Evolutionary conservation across 768 basidiomycete genomes (phyloP).

Genomic region (Xerocomus spinulosus): DNA sequence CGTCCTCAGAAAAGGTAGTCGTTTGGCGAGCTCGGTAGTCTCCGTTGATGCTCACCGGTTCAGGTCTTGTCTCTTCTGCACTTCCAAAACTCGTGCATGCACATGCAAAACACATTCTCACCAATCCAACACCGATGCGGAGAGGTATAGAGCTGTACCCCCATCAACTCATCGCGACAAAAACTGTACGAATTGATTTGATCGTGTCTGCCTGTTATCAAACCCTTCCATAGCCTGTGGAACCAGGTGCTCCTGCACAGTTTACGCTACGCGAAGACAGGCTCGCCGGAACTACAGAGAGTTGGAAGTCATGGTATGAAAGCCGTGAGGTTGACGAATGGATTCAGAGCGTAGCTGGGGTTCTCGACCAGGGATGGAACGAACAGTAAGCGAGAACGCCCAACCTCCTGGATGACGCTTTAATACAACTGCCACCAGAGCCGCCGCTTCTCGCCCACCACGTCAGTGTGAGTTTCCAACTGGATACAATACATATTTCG

Average conservation of each 20-base stretch:
- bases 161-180: slow-evolving; percentile 87
- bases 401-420: not conserved
- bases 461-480: slow-evolving; percentile 94
- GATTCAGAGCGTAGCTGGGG: slow-evolving; percentile 83
- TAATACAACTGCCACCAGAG: slow-evolving; percentile 36
- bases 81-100: slow-evolving; percentile 79
- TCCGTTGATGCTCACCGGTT: not conserved
- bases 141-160: slow-evolving; percentile 66
- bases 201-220: slow-evolving; percentile 3
- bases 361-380: slow-evolving; percentile 85
- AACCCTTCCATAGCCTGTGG: slow-evolving; percentile 58
- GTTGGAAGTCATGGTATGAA: slow-evolving; percentile 81
- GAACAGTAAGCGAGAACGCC: slow-evolving; percentile 59
- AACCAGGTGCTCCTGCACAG: slow-evolving; percentile 57
- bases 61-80: slow-evolving; percentile 74
- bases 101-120: slow-evolving; percentile 67
- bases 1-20: slow-evolving; percentile 86
- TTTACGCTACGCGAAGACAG: slow-evolving; percentile 76
- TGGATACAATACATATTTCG: slow-evolving; percentile 83
- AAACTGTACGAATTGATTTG: slow-evolving; percentile 44
- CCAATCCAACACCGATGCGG: slow-evolving; percentile 45
- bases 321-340: slow-evolving; percentile 86
- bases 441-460: slow-evolving; percentile 49
- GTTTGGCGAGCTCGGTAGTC: not conserved
- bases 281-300: slow-evolving; percentile 63